Base-by-base conservation (phyloP, 148 eudicot genomes). In the Rhododendron kiyosumense region DNA sequence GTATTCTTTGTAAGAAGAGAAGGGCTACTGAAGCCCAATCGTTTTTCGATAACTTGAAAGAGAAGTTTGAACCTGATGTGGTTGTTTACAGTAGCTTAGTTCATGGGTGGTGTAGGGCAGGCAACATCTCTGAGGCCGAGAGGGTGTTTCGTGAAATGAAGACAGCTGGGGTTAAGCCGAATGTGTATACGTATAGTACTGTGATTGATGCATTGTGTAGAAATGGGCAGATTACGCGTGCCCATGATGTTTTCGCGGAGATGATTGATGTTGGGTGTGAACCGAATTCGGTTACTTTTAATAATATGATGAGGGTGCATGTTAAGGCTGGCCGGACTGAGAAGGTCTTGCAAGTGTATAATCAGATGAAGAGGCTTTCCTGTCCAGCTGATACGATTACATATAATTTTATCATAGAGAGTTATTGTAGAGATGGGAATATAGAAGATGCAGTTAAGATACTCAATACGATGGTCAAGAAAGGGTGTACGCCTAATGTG, bases 131-230 rank as follows among this genome's bases (percentile, higher is more conserved):
- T 0, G 95, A 93, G 79, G 99, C 99, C 0, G 99, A 96, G 84
- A 89, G 88, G 88, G 94, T 95, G 48, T 96, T 96, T 89, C 13
- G 84, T 1, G 98, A 95, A 84, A 96, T 96, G 99, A 96, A 96
- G 89, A 4, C 0, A 22, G 91, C 88, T 9, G 98, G 94, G 83
- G 87, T 96, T 76, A 90, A 88, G 86, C 99, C 98, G 5, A 94
- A 93, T 91, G 99, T 96, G 83, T 93, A 93, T 76, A 95, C 98
- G 24, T 96, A 94, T 73, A 89, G 85, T 45, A 86, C 85, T 84
- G 95, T 95, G 54, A 94, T 96, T 79, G 99, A 96, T 91, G 97
- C 90, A 0, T 86, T 96, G 91, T 96, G 98, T 88, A 90, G 99
- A 78, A 77, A 87, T 13, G 95, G 98, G 81, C 98, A 95, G 76